These are phyloP conservation scores for Colletotrichum horii DNA, from an alignment of 2,329 filamentous ascomycete species.

Conservation along the genomic window DNA sequence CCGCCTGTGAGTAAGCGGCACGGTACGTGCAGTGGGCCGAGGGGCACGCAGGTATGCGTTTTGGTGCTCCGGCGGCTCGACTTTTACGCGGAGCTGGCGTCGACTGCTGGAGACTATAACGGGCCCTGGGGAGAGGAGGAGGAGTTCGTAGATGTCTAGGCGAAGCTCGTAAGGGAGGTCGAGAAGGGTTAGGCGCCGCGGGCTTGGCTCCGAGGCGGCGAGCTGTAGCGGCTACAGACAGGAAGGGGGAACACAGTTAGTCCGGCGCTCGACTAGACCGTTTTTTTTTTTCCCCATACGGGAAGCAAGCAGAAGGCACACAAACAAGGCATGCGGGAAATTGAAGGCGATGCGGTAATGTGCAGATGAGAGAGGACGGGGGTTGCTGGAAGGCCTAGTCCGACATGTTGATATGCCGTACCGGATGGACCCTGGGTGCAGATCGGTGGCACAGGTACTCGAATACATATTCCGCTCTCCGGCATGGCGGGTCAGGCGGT, in stretches of 20 bases:
- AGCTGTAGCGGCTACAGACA: not conserved
- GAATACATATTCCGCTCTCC: not conserved
- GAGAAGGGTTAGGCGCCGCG: conserved; percentile 22
- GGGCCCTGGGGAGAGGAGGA: conserved; percentile 23
- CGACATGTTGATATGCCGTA: not conserved
- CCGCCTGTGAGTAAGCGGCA: not conserved
- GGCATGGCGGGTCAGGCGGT: not conserved
- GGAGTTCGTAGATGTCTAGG: conserved; percentile 30
- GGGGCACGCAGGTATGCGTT: conserved; percentile 6
- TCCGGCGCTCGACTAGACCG: not conserved
- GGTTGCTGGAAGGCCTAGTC: not conserved
- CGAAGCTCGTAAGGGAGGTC: conserved; percentile 32
- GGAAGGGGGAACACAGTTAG: not conserved
- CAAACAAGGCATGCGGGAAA: not conserved
- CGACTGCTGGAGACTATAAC: conserved; percentile 17
- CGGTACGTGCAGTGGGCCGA: conserved; percentile 5
- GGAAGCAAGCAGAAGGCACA: not conserved
- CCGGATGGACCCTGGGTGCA: not conserved
- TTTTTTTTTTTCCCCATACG: not conserved
- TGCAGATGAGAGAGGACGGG: not conserved
- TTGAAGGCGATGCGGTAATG: not conserved
- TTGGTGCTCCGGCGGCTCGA: conserved; percentile 11
- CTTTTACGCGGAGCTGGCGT: conserved; percentile 9
- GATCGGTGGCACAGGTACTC: not conserved
- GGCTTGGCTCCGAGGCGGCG: not conserved